These are phyloP conservation scores for Dillenia suffruticosa DNA, from an alignment of 164 flowering plant genomes.

Conservation along the genomic window DNA sequence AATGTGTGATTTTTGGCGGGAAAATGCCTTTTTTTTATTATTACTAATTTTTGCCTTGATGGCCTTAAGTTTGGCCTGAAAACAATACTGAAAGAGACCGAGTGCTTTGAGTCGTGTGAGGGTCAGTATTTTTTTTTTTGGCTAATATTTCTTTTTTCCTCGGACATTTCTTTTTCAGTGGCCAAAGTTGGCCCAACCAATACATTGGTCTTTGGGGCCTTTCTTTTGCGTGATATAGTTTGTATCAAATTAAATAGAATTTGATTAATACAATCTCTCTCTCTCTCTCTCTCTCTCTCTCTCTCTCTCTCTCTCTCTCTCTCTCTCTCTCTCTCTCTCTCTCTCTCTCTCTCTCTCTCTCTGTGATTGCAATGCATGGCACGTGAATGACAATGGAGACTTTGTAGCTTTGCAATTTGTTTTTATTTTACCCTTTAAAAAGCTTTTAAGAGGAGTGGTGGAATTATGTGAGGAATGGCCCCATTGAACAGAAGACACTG, in stretches of 20 bases:
- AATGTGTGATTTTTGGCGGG: slow-evolving; percentile 40
- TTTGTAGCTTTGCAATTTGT: slow-evolving; percentile 46
- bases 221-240: slow-evolving; percentile 25
- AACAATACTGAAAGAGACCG: background rate
- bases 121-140: slow-evolving; percentile 24
- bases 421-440: slow-evolving; percentile 7
- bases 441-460: background rate
- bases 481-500: too few species aligned
- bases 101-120: slow-evolving; percentile 14
- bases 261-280: slow-evolving; percentile 14
- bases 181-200: slow-evolving; percentile 21
- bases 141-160: slow-evolving; percentile 7
- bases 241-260: slow-evolving; percentile 2
- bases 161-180: slow-evolving; percentile 5
- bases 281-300: slow-evolving; percentile 1
- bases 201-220: slow-evolving; percentile 46
- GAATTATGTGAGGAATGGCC: slow-evolving; percentile 6
- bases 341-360: slow-evolving; percentile 1
- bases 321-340: background rate
- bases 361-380: slow-evolving; percentile 16
- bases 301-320: slow-evolving; percentile 7
- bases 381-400: slow-evolving; percentile 30
- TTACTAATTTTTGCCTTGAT: background rate
- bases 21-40: slow-evolving; percentile 13
- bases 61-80: slow-evolving; percentile 2